These are phyloP conservation scores for Schizothecium vesticola DNA, from an alignment of 495 filamentous ascomycete genomes.

Conservation along the genomic window DNA sequence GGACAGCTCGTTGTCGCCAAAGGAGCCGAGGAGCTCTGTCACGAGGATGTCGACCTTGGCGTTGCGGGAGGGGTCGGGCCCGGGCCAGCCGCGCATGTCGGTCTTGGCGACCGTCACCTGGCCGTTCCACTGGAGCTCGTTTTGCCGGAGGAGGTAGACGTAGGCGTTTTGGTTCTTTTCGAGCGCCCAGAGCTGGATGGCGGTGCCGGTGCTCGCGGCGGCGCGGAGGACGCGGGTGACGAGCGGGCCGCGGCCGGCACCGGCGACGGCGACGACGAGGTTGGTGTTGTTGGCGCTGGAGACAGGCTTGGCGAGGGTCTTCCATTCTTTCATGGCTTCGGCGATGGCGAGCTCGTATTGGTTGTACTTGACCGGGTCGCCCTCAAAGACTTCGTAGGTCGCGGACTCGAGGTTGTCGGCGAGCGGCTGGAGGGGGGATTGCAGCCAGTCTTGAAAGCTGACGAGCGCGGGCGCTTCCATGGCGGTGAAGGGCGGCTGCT, in stretches of 20 bases:
- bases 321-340: slow-evolving; percentile 78
- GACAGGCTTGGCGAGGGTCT: slow-evolving; percentile 60
- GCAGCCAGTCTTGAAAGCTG: slow-evolving; percentile 80
- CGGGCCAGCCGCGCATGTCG: slow-evolving; percentile 96
- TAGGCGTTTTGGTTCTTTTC: slow-evolving; percentile 99
- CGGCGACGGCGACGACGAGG: slow-evolving; percentile 87
- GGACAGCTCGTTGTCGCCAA: slow-evolving; percentile 84
- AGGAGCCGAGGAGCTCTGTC: slow-evolving; percentile 89
- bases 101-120: slow-evolving; percentile 83
- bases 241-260: slow-evolving; percentile 85
- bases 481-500: slow-evolving; percentile 60
- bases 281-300: slow-evolving; percentile 48
- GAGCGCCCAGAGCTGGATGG: slow-evolving; percentile 81
- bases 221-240: slow-evolving; percentile 81
- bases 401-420: slow-evolving; percentile 95
- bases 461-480: slow-evolving; percentile 38
- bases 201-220: slow-evolving; percentile 65
- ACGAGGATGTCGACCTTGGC: slow-evolving; percentile 86
- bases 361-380: slow-evolving; percentile 95
- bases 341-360: slow-evolving; percentile 86
- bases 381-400: slow-evolving; percentile 98
- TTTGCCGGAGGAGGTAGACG: slow-evolving; percentile 82
- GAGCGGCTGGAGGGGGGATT: slow-evolving; percentile 88
- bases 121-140: slow-evolving; percentile 67
- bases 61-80: slow-evolving; percentile 45